A percentile compares a stretch with the other conserved stretches of the same genome.
Evolutionary conservation across 495 filamentous ascomycete genomes (phyloP).

Genomic region (Penicillium argentinense): DNA sequence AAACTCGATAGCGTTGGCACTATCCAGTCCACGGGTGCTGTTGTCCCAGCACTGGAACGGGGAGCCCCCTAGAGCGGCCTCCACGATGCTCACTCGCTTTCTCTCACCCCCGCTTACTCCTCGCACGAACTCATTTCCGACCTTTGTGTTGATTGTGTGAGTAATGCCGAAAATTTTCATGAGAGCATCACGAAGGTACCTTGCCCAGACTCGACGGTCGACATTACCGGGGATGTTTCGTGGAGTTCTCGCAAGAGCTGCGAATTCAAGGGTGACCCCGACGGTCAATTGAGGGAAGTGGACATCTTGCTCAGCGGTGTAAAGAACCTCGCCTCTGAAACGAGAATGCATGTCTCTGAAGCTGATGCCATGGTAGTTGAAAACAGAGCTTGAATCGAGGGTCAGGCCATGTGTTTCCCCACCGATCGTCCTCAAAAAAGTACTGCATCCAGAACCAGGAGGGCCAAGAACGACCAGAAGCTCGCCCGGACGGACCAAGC

Average conservation of each 20-base stretch:
- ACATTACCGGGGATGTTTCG: constrained; percentile 27
- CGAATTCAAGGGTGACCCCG: constrained; percentile 60
- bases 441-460: constrained; percentile 68
- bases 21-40: constrained; percentile 73
- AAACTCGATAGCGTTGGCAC: constrained; percentile 67
- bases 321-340: constrained; percentile 64
- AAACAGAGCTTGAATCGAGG: constrained; percentile 54
- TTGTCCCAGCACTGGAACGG: constrained; percentile 76
- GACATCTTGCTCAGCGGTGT: constrained; percentile 57
- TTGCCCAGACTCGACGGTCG: constrained; percentile 33
- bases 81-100: constrained; percentile 53
- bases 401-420: constrained; percentile 66
- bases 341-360: constrained; percentile 58
- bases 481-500: constrained; percentile 47
- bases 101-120: constrained; percentile 78
- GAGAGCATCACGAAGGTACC: constrained; percentile 52
- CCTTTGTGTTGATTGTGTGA: constrained; percentile 42
- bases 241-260: constrained; percentile 46
- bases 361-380: constrained; percentile 59
- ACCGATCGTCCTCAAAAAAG: constrained; percentile 68
- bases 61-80: constrained; percentile 61
- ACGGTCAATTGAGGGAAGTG: constrained; percentile 63
- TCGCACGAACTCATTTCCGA: constrained; percentile 72
- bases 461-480: constrained; percentile 71
- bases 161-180: constrained; percentile 54